These are phyloP conservation scores for Zygosaccharomyces rouxii DNA, from an alignment of 805 yeast genomes.

Conservation along the genomic window DNA sequence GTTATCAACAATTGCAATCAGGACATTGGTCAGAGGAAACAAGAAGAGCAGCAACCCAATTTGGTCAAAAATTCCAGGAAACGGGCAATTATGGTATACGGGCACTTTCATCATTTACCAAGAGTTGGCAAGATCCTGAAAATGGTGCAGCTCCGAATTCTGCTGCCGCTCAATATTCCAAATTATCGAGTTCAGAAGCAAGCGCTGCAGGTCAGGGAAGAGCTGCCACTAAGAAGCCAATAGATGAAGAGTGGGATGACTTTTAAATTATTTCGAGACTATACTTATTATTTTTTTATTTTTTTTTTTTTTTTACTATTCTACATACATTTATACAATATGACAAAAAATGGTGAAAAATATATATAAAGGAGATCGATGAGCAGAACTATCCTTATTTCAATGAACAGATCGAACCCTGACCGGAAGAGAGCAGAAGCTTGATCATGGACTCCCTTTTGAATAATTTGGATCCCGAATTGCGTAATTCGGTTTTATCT, in stretches of 20 bases:
- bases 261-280: slow-evolving; percentile 37
- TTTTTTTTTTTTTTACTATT: slow-evolving; percentile 1
- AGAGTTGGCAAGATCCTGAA: slow-evolving; percentile 35
- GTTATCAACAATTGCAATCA: slow-evolving; percentile 64
- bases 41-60: slow-evolving; percentile 89
- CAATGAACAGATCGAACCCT: not conserved
- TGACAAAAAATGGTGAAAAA: not conserved
- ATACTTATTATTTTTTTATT: not conserved
- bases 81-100: slow-evolving; percentile 74
- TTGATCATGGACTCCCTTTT: slow-evolving; percentile 18
- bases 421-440: not conserved
- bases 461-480: slow-evolving; percentile 19
- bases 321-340: not conserved
- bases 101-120: slow-evolving; percentile 57
- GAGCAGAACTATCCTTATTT: not conserved
- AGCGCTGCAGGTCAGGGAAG: slow-evolving; percentile 3
- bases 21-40: slow-evolving; percentile 81
- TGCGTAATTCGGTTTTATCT: slow-evolving; percentile 21
- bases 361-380: not conserved
- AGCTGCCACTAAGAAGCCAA: slow-evolving; percentile 36
- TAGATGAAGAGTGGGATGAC: slow-evolving; percentile 66
- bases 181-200: slow-evolving; percentile 36
- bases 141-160: slow-evolving; percentile 39
- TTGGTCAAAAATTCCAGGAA: slow-evolving; percentile 90
- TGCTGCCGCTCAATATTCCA: slow-evolving; percentile 13